Percentiles rank a stretch among this genome's conserved stretches.
phyloP scores from a whole-genome alignment of 2,329 filamentous ascomycete species.

The Aspergillus fumigatus region DNA sequence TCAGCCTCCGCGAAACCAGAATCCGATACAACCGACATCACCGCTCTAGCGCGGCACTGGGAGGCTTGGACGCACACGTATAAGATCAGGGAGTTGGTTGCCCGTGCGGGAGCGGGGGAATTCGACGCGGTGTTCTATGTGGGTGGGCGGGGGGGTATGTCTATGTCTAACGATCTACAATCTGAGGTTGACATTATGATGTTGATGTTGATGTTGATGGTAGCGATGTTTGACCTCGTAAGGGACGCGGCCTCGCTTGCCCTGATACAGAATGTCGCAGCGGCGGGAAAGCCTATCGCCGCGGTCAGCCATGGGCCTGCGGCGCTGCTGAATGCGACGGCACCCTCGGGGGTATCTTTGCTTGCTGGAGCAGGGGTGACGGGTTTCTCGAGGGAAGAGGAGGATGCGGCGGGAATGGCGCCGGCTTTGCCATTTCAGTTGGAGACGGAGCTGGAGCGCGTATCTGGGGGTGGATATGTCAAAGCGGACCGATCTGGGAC shows the following conservation, averaged over 20 bases:
- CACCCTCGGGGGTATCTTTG: constrained; percentile 40
- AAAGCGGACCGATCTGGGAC: constrained; percentile 45
- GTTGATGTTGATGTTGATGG: background rate
- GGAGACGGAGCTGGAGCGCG: constrained; percentile 41
- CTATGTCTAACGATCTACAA: background rate
- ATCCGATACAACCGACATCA: constrained; percentile 32
- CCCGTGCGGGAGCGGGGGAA: constrained; percentile 50
- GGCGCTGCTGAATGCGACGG: constrained; percentile 42
- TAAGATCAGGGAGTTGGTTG: constrained; percentile 52
- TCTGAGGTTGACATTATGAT: background rate
- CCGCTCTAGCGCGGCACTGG: constrained; percentile 52
- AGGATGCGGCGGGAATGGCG: constrained; percentile 38
- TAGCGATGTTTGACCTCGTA: constrained; percentile 47
- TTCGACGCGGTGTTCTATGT: constrained; percentile 59
- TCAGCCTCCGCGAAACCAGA: constrained; percentile 46
- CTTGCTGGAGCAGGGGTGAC: constrained; percentile 41
- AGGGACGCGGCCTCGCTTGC: constrained; percentile 35
- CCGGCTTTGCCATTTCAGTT: constrained; percentile 45
- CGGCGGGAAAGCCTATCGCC: constrained; percentile 42
- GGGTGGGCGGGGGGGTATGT: constrained; percentile 50
- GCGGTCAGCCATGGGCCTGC: constrained; percentile 48
- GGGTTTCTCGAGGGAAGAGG: constrained; percentile 47
- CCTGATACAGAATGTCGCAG: constrained; percentile 45
- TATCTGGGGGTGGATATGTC: constrained; percentile 41
- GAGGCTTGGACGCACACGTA: constrained; percentile 58